phyloP scores from a whole-genome alignment of 495 filamentous ascomycete genomes.

The Aspergillus campestris region DNA sequence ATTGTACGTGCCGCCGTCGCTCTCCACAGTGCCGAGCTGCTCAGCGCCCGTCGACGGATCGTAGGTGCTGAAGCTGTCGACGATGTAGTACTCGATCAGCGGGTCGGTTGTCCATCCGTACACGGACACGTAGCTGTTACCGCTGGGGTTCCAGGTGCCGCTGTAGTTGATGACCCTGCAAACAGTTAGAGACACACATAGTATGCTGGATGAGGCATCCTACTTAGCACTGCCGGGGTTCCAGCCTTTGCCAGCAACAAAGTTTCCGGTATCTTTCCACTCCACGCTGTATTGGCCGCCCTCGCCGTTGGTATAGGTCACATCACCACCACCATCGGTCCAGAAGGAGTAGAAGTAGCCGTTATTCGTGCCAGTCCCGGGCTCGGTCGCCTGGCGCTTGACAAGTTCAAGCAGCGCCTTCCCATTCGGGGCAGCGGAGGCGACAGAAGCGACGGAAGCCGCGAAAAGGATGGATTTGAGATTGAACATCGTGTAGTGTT shows the following conservation, averaged over 20 bases:
- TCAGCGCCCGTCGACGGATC: conserved; percentile 38
- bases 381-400: conserved; percentile 23
- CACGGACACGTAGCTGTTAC: conserved; percentile 50
- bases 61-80: conserved; percentile 48
- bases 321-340: conserved; percentile 43
- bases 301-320: conserved; percentile 50
- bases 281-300: conserved; percentile 45
- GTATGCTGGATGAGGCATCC: neutral
- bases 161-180: conserved; percentile 44
- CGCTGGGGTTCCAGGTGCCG: conserved; percentile 44
- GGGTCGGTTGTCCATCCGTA: conserved; percentile 58
- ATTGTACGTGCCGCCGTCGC: conserved; percentile 56
- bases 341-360: conserved; percentile 58
- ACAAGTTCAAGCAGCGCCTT: conserved; percentile 3
- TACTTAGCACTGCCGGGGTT: conserved; percentile 39
- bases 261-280: conserved; percentile 51
- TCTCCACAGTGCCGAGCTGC: conserved; percentile 45
- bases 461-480: conserved; percentile 34
- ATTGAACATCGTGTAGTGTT: conserved; percentile 32
- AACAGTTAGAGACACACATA: neutral
- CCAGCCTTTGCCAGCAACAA: conserved; percentile 57
- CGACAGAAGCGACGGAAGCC: conserved; percentile 17
- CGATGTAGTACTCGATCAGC: conserved; percentile 56
- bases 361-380: conserved; percentile 42
- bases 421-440: conserved; percentile 32